Evolutionary conservation across 2,329 filamentous ascomycete genomes (phyloP), one percentile per base, ranked within the genome.

Genomic region (Mollisia scopiformis): DNA sequence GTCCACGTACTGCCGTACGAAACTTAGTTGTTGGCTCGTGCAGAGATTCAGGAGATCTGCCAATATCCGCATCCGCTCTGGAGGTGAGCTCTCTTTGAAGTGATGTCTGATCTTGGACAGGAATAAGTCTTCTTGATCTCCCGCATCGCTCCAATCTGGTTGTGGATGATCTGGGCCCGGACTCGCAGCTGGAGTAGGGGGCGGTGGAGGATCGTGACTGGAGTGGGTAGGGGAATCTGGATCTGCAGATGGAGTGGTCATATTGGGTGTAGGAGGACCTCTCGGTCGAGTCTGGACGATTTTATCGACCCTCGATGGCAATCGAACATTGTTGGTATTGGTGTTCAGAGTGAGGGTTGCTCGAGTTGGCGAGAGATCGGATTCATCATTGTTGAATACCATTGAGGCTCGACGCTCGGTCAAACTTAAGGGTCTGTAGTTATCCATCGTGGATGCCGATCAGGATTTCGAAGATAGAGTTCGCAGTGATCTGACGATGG

Each of bases 1-100:
- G 74, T 92, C 94, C 68, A 99, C 94, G 76, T 97, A 96, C 74
- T 96, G 92, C 69, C 96, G 92, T 21, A 99, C 93, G 74, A 97
- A 98, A 76, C 93, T 97, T 67, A 99, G 82, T 75, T 96, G 90
- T 72, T 96, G 93, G 70, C 92, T 97, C 69, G 96, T 96, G 79
- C 95, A 99, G 69, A 97, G 85, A 72, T 96, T 96, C 66, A 99
- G 80, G 59, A 99, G 81, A 73, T 97, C 93, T 54, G 92, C 92
- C 61, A 99, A 80, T 70, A 96, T 86, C 39, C 91, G 85, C 70
- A 93, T 91, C 59, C 91, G 87, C 76, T 94, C 90, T 0, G 87
- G 84, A 25, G 88, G 85, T 60, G 88, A 89, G 75, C 92, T 88
- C 57, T 88, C 86, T 70, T 88, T 87, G 73, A 98, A 98, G 71